Percentiles rank a stretch among this genome's conserved stretches.
Evolutionary conservation across 2,329 filamentous ascomycete genomes (phyloP).

Genomic region (Colletotrichum sp.): DNA sequence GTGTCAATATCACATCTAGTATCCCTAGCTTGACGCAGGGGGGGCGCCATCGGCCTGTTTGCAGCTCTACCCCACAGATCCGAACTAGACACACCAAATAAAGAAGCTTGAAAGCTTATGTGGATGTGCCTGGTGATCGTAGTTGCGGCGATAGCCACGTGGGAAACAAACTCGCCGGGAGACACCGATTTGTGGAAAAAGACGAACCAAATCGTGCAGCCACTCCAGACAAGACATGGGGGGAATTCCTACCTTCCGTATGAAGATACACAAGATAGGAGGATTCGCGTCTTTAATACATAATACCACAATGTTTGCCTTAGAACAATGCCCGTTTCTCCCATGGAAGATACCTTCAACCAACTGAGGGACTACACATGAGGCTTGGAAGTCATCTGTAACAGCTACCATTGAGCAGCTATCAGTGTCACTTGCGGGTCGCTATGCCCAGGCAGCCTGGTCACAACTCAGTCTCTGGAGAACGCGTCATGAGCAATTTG

Average conservation of each 20-base stretch:
- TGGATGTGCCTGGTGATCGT: not conserved
- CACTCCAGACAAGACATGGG: not conserved
- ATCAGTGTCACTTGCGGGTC: not conserved
- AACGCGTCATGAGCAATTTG: not conserved
- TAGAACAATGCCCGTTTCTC: too few species aligned
- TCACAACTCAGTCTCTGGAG: not conserved
- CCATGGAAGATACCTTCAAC: not conserved
- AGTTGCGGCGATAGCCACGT: not conserved
- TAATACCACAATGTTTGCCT: not conserved
- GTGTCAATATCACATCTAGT: not conserved
- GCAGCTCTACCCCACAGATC: conserved; percentile 5
- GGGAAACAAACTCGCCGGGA: not conserved
- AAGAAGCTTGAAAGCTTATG: not conserved
- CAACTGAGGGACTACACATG: not conserved
- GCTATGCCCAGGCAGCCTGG: not conserved
- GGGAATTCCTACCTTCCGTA: not conserved
- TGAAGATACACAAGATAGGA: not conserved
- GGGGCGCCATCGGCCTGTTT: not conserved
- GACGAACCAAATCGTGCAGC: not conserved
- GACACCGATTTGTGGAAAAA: conserved; percentile 13
- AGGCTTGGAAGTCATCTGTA: not conserved
- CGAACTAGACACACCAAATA: not conserved
- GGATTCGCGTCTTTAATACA: not conserved
- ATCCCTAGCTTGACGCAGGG: not conserved
- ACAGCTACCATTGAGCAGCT: not conserved